Evolutionary conservation across 768 basidiomycete genomes (phyloP).

Genomic region (Panus rudis): DNA sequence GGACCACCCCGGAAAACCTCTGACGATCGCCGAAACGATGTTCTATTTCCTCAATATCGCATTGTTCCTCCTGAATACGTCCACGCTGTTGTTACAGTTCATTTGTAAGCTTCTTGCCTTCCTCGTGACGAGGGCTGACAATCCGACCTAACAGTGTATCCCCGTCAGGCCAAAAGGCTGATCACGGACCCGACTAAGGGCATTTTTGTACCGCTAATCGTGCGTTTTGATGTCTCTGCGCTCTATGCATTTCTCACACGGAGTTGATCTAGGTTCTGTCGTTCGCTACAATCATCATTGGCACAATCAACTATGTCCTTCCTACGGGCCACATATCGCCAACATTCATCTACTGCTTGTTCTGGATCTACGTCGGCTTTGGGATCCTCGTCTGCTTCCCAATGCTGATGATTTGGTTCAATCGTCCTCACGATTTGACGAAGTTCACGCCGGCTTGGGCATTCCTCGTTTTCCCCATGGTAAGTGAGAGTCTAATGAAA

Average conservation of each 20-base stretch:
- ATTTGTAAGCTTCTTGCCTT: constrained; percentile 26
- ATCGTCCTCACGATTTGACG: constrained; percentile 36
- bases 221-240: constrained; percentile 14
- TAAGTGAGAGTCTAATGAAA: too few relatives aligned
- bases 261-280: constrained; percentile 32
- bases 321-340: constrained; percentile 29
- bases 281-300: constrained; percentile 43
- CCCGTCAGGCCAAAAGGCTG: constrained; percentile 33
- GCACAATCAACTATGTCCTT: constrained; percentile 40
- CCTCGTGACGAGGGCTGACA: neutral
- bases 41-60: constrained; percentile 42
- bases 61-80: constrained; percentile 36
- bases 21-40: constrained; percentile 33
- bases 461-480: constrained; percentile 32
- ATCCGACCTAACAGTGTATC: constrained; percentile 31
- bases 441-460: constrained; percentile 33
- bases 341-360: constrained; percentile 33
- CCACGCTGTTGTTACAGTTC: constrained; percentile 35
- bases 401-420: constrained; percentile 46
- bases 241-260: neutral
- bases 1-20: constrained; percentile 20
- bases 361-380: constrained; percentile 39
- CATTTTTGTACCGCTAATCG: constrained; percentile 36
- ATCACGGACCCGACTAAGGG: constrained; percentile 39
- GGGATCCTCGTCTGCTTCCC: constrained; percentile 34